Evolutionary conservation across 352 stramenopile genomes (phyloP).

Genomic region (Ochromonadaceae sp.): DNA sequence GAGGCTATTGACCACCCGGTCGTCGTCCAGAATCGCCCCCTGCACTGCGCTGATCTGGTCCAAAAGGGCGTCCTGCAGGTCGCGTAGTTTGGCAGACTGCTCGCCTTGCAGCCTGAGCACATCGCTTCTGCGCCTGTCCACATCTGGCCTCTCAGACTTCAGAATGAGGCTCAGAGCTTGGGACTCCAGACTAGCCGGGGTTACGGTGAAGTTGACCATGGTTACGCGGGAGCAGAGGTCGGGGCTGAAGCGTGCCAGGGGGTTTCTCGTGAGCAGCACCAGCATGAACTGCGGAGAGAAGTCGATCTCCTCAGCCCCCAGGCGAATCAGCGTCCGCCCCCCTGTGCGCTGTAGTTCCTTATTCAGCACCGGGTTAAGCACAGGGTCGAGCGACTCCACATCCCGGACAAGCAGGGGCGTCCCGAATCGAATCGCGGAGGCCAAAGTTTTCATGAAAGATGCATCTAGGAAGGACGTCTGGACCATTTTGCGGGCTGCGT

Average conservation of each 20-base stretch:
- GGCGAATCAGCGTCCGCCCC: slow-evolving; percentile 86
- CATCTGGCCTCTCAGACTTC: slow-evolving; percentile 87
- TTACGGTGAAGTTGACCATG: slow-evolving; percentile 99
- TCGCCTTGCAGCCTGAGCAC: slow-evolving; percentile 94
- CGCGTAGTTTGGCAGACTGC: slow-evolving; percentile 85
- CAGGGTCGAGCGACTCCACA: slow-evolving; percentile 97
- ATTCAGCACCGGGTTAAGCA: slow-evolving; percentile 98
- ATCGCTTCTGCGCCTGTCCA: slow-evolving; percentile 77
- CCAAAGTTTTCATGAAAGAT: slow-evolving; percentile 99
- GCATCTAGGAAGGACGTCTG: slow-evolving; percentile 98
- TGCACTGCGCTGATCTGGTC: slow-evolving; percentile 94
- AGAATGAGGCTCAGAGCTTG: slow-evolving; percentile 89
- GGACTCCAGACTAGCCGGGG: slow-evolving; percentile 87
- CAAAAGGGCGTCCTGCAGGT: slow-evolving; percentile 95
- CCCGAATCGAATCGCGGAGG: slow-evolving; percentile 97
- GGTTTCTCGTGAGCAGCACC: slow-evolving; percentile 95
- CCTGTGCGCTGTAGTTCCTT: slow-evolving; percentile 95
- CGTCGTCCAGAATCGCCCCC: slow-evolving; percentile 97
- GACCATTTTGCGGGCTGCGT: slow-evolving; percentile 66
- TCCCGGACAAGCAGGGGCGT: slow-evolving; percentile 96
- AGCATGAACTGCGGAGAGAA: slow-evolving; percentile 97
- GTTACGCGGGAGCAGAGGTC: slow-evolving; percentile 97
- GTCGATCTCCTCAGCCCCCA: slow-evolving; percentile 98
- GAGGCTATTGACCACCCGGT: slow-evolving; percentile 93
- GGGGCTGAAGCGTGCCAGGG: slow-evolving; percentile 87